Percentiles rank a stretch among this genome's conserved stretches.
phyloP scores from a whole-genome alignment of 164 flowering plant species.

The Cinnamomum chago region DNA sequence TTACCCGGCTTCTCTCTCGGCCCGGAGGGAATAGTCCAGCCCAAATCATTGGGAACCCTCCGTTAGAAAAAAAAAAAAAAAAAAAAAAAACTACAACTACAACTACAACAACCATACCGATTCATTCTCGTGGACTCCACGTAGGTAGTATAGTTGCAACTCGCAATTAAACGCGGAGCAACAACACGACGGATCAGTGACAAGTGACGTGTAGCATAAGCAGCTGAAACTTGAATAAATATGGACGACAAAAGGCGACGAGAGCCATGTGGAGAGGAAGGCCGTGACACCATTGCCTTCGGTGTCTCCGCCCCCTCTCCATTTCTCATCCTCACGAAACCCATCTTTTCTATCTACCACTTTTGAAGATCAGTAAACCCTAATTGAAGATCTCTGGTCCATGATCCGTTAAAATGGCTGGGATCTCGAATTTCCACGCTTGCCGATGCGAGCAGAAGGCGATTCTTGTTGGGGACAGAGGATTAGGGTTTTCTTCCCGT shows the following conservation, averaged over 20 bases:
- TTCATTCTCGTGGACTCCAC: too few relatives aligned
- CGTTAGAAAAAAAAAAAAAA: too few relatives aligned
- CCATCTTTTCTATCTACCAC: neutral
- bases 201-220: too few relatives aligned
- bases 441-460: constrained; percentile 2
- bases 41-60: too few relatives aligned
- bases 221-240: too few relatives aligned
- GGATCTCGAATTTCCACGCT: constrained; percentile 1
- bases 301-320: constrained; percentile 14
- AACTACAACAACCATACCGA: neutral
- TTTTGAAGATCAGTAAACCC: neutral
- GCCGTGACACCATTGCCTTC: neutral
- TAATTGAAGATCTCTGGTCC: neutral
- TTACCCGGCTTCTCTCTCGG: too few relatives aligned
- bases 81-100: too few relatives aligned
- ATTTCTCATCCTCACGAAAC: neutral
- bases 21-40: too few relatives aligned
- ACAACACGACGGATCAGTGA: too few relatives aligned
- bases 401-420: constrained; percentile 13
- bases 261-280: neutral
- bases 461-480: neutral
- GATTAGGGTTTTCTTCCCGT: neutral
- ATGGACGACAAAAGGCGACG: neutral
- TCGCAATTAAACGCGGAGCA: too few relatives aligned
- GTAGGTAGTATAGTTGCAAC: too few relatives aligned